Percentiles rank a stretch among this genome's conserved stretches.
phyloP scores from a whole-genome alignment of 2,329 filamentous ascomycete genomes.

The Mariannaea elegans region DNA sequence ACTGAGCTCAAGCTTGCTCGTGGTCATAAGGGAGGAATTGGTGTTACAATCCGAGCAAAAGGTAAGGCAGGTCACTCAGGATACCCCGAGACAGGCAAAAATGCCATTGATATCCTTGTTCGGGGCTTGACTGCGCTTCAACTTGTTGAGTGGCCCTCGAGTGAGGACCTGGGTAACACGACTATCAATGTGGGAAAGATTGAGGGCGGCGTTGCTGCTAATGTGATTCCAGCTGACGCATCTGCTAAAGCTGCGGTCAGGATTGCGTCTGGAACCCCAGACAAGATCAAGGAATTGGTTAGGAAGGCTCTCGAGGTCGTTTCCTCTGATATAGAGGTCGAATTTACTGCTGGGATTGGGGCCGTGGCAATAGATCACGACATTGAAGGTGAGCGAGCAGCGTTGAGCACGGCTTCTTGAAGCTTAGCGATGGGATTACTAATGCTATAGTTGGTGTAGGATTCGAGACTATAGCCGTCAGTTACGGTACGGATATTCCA shows the following conservation, averaged over 20 bases:
- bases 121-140: slow-evolving; percentile 70
- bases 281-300: neutral
- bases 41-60: slow-evolving; percentile 63
- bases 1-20: slow-evolving; percentile 38
- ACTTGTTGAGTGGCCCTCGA: slow-evolving; percentile 72
- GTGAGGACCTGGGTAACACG: slow-evolving; percentile 79
- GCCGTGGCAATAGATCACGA: slow-evolving; percentile 23
- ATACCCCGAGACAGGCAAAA: slow-evolving; percentile 84
- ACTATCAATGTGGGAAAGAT: slow-evolving; percentile 83
- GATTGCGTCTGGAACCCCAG: slow-evolving; percentile 17
- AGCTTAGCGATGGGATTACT: neutral
- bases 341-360: slow-evolving; percentile 18
- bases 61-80: slow-evolving; percentile 83
- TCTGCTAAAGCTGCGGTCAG: slow-evolving; percentile 4
- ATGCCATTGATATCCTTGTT: slow-evolving; percentile 78
- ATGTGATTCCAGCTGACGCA: slow-evolving; percentile 75
- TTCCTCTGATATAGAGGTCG: slow-evolving; percentile 11
- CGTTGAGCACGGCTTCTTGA: neutral
- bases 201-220: slow-evolving; percentile 81
- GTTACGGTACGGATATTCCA: slow-evolving; percentile 91
- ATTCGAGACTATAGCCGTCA: slow-evolving; percentile 79
- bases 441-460: slow-evolving; percentile 50
- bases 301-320: neutral
- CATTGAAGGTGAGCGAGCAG: slow-evolving; percentile 7
- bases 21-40: slow-evolving; percentile 36